Evolutionary conservation across 164 flowering plant genomes (phyloP).

Genomic region (Kingdonia uniflora): DNA sequence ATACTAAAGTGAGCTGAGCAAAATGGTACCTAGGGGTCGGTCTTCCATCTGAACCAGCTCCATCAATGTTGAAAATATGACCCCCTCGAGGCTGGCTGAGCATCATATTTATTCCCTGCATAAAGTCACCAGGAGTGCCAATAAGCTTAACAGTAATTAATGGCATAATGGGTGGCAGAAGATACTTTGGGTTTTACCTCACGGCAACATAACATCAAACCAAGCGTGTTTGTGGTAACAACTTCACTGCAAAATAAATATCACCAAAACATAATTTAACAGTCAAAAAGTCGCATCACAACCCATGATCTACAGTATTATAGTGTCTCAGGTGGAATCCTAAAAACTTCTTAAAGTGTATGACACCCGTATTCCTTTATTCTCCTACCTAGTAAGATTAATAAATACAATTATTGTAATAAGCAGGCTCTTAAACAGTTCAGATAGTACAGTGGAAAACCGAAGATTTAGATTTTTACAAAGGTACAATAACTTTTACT

Average conservation of each 20-base stretch:
- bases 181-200: slow-evolving; percentile 41
- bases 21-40: slow-evolving; percentile 77
- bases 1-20: not conserved
- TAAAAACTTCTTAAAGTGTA: no score
- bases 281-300: not conserved
- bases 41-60: slow-evolving; percentile 99
- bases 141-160: not conserved
- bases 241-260: slow-evolving; percentile 58
- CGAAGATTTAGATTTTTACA: no score
- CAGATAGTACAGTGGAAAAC: no score
- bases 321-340: no score
- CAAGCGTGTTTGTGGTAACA: slow-evolving; percentile 88
- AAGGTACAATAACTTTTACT: no score
- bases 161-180: not conserved
- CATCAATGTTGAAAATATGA: slow-evolving; percentile 94
- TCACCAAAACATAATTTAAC: no score
- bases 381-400: no score
- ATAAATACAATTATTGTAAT: no score
- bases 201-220: slow-evolving; percentile 94
- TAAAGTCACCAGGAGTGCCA: slow-evolving; percentile 4
- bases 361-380: no score
- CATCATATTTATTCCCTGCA: slow-evolving; percentile 93
- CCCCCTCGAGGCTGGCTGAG: slow-evolving; percentile 76
- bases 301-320: no score
- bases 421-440: no score